Evolutionary conservation across 768 basidiomycete species (phyloP), one percentile per base, ranked within the genome.

Genomic region (Russula earlei): DNA sequence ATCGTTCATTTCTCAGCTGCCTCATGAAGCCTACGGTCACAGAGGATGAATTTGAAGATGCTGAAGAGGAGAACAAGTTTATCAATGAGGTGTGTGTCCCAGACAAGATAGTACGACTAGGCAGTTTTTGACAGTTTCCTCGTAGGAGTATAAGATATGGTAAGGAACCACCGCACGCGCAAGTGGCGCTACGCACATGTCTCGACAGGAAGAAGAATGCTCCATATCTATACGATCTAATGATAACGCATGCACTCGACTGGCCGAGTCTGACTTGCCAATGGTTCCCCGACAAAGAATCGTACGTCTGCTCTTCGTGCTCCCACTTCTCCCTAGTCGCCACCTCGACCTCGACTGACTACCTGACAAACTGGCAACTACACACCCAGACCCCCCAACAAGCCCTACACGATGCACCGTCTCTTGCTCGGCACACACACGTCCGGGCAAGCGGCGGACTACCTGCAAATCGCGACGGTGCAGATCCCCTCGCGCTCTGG

Each of bases 221-320:
- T 51, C 95, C 94, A 12, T 98, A 95, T 72, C 81, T 98, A 14
- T 99, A 99, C 70, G 96, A 99, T 70, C 78, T 95, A 22, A 91
- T 99, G 62, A 86, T 99, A 65, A 97, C 95, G 1, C 95, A 98
- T 68, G 95, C 95, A 31, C 77, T 98, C 48, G 92, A 96, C 71
- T 99, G 96, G 96, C 96, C 96, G 19, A 91, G 86, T 66, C 69
- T 99, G 66, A 99, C 96, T 5, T 93, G 91, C 69, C 96, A 98
- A 72, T 99, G 96, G 96, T 89, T 99, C 70, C 96, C 96, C 0
- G 96, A 99, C 76, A 86, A 84, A 70, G 91, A 97, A 72, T 81
- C 82, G 94, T 94, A 64, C 66, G 90, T 71, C 11, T 14, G 2
- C 8, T 33, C 8, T 19, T 40, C 37, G 17, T 4, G n/a, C 5